Base-by-base conservation (phyloP, 1,284 basidiomycete species). In the Ustilago cynodontis region DNA sequence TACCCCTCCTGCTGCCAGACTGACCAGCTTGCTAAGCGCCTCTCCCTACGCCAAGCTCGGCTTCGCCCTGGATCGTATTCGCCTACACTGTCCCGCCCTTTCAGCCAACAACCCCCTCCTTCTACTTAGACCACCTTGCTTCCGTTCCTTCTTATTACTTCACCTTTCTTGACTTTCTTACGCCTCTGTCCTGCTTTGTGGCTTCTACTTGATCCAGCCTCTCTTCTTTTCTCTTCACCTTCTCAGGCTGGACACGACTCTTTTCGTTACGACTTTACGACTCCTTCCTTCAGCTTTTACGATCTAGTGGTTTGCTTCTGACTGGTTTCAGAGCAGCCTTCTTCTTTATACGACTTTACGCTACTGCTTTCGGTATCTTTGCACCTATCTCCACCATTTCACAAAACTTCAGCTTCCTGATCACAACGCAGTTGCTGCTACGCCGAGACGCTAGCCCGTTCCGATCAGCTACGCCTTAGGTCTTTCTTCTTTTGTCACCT, bases 291-390 rank as follows among this genome's bases (percentile, higher is more conserved):
- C 31, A 55, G 28, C 33, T 37, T 58, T 56, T 31, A 62, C 65
- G 65, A 54, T 49, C 31, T 10, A 33, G 26, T 28, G 28, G 55
- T 10, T 53, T 45, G 41, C 8, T 37, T 47, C 53, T 57, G 58
- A 71, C 62, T 61, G 64, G 62, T 26, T 65, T 71, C 60, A 59
- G 57, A 39, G 39, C 57, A 47, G 37, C 57, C n/a, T 52, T 14
- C 22, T 9, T 37, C 47, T 50, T 45, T 31, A 45, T 51, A 61
- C 69, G 63, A 51, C 43, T 33, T 47, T 26, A 51, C n/a, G 2
- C 8, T 43, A 43, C 41, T 8, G 2, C 20, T 43, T 20, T 22
- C 20, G 41, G n/a, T 22, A 7, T 7, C 41, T 43, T 43, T 43
- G 18, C 41, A 8, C 31, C 11, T 1, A 43, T 20, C 11, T 7